Evolutionary conservation across 257 asterid genomes (phyloP).

Genomic region (Haberlea rhodopensis): DNA sequence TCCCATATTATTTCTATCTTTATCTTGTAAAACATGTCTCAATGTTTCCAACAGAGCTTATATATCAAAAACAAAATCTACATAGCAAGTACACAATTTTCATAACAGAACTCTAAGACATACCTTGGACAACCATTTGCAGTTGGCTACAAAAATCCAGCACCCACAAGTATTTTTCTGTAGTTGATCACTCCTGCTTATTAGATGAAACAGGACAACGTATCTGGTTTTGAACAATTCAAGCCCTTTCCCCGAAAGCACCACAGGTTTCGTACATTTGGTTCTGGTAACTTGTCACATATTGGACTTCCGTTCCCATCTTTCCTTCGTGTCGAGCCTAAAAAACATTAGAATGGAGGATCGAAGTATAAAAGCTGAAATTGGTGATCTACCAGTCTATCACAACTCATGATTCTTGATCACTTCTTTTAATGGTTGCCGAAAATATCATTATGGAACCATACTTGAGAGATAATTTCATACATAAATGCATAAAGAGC

Average conservation of each 20-base stretch:
- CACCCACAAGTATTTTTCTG: not conserved
- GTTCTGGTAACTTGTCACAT: constrained; percentile 42
- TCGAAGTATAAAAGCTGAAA: not conserved
- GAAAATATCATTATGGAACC: not conserved
- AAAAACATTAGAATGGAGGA: constrained; percentile 12
- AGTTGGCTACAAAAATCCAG: not conserved
- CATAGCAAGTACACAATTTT: too few relatives aligned
- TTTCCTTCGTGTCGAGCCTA: constrained; percentile 77
- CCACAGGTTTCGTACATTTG: not conserved
- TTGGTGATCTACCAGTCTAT: not conserved
- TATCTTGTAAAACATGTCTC: too few relatives aligned
- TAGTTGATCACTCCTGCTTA: not conserved
- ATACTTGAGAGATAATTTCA: not conserved
- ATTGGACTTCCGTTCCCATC: constrained; percentile 93
- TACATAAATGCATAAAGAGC: not conserved
- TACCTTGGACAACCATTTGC: not conserved
- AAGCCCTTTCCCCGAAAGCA: not conserved
- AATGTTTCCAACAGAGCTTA: too few relatives aligned
- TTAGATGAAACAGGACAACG: not conserved
- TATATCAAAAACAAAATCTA: not conserved
- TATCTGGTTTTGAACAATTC: not conserved
- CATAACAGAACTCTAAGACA: not conserved
- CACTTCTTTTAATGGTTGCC: not conserved
- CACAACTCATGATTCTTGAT: not conserved
- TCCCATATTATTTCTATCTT: too few relatives aligned